A percentile compares a stretch with the other conserved stretches of the same genome.
Conservation (phyloP, 768 basidiomycete species). For the Dictyophora rubrovolvata region DNA sequence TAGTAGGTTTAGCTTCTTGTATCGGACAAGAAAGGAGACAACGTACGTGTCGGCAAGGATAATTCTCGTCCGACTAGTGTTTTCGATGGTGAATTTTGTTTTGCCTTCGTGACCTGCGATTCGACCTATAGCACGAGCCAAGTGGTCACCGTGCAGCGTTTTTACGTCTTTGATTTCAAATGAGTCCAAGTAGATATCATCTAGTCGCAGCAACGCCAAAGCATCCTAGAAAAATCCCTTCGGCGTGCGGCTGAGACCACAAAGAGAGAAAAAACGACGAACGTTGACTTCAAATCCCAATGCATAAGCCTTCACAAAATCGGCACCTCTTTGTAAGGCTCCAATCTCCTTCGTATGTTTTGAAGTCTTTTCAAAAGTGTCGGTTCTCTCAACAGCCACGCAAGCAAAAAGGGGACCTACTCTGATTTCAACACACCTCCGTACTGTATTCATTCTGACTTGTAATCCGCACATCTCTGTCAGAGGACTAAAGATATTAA, state of each 20-base stretch:
- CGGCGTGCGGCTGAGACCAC: constrained; percentile 1
- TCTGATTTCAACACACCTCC: constrained; percentile 84
- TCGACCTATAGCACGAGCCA: constrained; percentile 98
- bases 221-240: constrained; percentile 53
- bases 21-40: constrained; percentile 1
- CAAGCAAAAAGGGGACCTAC: constrained; percentile 37
- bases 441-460: constrained; percentile 92
- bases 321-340: constrained; percentile 91
- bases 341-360: constrained; percentile 91
- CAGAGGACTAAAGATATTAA: constrained; percentile 88
- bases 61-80: constrained; percentile 92
- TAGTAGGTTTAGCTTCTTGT: constrained; percentile 6
- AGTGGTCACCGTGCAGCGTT: constrained; percentile 92
- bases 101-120: constrained; percentile 99
- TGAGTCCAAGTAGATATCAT: constrained; percentile 96
- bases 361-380: constrained; percentile 56
- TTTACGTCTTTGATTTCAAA: constrained; percentile 99
- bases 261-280: constrained; percentile 16
- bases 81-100: constrained; percentile 98
- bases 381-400: neutral
- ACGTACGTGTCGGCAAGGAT: constrained; percentile 94
- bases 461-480: constrained; percentile 92
- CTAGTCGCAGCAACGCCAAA: constrained; percentile 87
- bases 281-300: constrained; percentile 95
- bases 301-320: constrained; percentile 92